Percentiles rank a stretch among this genome's conserved stretches.
Evolutionary conservation across 345 rosid species (phyloP).

Genomic region (Acer negundo): DNA sequence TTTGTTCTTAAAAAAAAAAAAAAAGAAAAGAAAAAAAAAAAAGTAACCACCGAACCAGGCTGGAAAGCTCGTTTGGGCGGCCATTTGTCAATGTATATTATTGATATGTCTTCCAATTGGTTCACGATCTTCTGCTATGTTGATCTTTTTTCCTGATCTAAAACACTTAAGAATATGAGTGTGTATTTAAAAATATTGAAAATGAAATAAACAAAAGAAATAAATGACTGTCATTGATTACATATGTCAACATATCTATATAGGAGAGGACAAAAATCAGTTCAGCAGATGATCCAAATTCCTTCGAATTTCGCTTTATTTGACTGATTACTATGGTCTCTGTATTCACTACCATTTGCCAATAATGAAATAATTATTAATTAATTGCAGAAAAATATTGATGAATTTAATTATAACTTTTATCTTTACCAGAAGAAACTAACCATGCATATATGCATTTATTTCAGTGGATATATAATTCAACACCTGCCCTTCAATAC

Average conservation of each 20-base stretch:
- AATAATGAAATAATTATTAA: no score
- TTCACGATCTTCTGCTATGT: no score
- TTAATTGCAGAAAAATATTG: neutral
- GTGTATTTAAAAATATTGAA: no score
- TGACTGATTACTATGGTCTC: neutral
- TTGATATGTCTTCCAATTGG: neutral
- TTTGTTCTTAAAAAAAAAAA: neutral
- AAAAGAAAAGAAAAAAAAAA: neutral
- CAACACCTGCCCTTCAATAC: neutral
- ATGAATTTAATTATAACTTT: neutral
- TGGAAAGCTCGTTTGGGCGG: conserved; percentile 19
- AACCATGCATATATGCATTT: neutral
- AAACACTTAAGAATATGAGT: no score
- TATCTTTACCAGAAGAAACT: neutral
- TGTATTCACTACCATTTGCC: neutral
- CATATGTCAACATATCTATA: no score
- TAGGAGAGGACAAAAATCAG: no score
- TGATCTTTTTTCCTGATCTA: no score
- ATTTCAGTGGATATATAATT: neutral
- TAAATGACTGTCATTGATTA: no score
- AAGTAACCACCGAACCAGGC: conserved; percentile 15
- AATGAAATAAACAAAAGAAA: no score
- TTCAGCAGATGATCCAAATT: no score
- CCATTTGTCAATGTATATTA: neutral
- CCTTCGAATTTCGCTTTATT: neutral